A percentile compares a stretch with the other conserved stretches of the same genome.
Evolutionary conservation across 2,329 filamentous ascomycete genomes (phyloP).

Genomic region (Septoria petroselini): DNA sequence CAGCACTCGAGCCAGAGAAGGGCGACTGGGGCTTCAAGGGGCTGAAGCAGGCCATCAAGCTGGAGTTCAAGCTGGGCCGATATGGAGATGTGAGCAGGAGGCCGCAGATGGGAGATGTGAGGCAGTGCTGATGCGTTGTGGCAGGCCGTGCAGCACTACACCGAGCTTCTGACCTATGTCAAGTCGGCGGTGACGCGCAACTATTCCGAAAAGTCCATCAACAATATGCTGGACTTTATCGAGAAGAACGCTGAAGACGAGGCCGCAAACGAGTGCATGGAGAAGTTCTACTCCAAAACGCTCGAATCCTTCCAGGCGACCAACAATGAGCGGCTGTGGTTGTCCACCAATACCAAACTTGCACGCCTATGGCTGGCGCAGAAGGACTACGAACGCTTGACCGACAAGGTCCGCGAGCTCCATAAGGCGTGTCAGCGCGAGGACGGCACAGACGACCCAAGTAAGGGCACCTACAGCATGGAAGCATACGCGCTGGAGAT

Average conservation of each 20-base stretch:
- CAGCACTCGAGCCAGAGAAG: slow-evolving; percentile 80
- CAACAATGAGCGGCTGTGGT: slow-evolving; percentile 94
- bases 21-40: slow-evolving; percentile 99
- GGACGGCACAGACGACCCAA: slow-evolving; percentile 85
- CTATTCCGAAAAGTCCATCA: slow-evolving; percentile 98
- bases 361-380: slow-evolving; percentile 86
- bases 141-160: slow-evolving; percentile 87
- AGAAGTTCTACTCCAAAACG: slow-evolving; percentile 90
- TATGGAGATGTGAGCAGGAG: slow-evolving; percentile 67
- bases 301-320: slow-evolving; percentile 93
- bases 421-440: slow-evolving; percentile 84
- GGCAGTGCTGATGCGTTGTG: slow-evolving; percentile 25
- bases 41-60: slow-evolving; percentile 94
- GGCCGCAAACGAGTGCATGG: slow-evolving; percentile 76
- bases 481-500: slow-evolving; percentile 97
- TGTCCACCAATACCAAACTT: slow-evolving; percentile 98
- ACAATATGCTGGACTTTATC: slow-evolving; percentile 97
- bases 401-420: slow-evolving; percentile 80
- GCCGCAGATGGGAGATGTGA: background rate
- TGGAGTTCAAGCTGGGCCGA: slow-evolving; percentile 87
- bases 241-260: slow-evolving; percentile 79
- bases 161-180: slow-evolving; percentile 93
- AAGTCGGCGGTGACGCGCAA: slow-evolving; percentile 95
- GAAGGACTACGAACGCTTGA: slow-evolving; percentile 77
- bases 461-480: slow-evolving; percentile 92